Evolutionary conservation across 345 rosid species (phyloP), one percentile per base, ranked within the genome.

Genomic region (Corchorus capsularis): DNA sequence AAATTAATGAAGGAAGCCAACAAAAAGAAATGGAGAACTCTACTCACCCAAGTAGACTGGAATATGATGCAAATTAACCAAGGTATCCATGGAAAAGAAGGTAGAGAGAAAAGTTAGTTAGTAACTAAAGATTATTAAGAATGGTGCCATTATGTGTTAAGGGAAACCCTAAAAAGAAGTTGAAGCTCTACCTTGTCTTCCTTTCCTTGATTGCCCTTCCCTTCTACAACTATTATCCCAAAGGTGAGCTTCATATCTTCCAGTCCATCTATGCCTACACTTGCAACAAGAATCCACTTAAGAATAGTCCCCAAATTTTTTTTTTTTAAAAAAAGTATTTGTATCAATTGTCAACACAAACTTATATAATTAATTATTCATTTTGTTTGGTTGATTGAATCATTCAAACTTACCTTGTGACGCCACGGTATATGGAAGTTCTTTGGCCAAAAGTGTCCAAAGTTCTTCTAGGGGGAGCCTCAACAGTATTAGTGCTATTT

Each of bases 201-300:
- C 99, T 88, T 96, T 96, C 78, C 99, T 91, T 49, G 99, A 96
- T 75, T 96, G 99, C 4, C 99, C 99, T 89, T 94, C 99, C 83
- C 99, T 90, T 72, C 99, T 88, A 76, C 99, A 96, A 77, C 99
- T 96, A 82, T 94, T 96, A 74, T 96, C 99, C 99, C 99, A 96
- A 43, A 96, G 93, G 88, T 96, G 99, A 73, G 99, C 99, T 87
- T 96, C 99, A 72, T 96, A 96, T 82, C 99, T 81, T 79, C 99
- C 99, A 0, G 99, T 96, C 99, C 99, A 96, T 76, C 99, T 81
- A 89, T 96, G 99, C 84, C 99, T 96, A 66, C 69, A 78, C 60
- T 64, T 74, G 47, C 67, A 66, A 34, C 74, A 50, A 66, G 46
- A 39, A 32, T 19, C 9, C 17, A 54, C 22, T 15, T 69, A 54